phyloP scores from a whole-genome alignment of 73 alveolate genomes.

The Effrenium voratum region DNA sequence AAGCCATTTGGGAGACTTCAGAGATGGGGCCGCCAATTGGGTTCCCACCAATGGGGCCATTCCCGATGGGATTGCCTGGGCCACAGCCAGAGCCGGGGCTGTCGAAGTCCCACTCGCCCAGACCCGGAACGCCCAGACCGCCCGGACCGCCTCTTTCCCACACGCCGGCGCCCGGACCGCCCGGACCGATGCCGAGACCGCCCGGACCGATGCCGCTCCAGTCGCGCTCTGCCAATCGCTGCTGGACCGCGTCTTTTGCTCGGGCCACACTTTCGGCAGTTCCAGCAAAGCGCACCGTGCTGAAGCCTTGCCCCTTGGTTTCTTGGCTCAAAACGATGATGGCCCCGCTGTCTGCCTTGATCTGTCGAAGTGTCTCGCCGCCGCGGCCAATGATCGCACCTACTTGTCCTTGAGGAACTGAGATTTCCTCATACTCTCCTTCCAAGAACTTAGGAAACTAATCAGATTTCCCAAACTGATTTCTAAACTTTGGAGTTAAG shows the following conservation, averaged over 20 bases:
- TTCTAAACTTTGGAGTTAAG: neutral
- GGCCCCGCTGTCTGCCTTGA: conserved; percentile 80
- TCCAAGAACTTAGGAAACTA: neutral
- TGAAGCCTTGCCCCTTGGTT: conserved; percentile 73
- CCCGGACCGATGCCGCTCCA: neutral
- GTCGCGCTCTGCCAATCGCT: conserved; percentile 31
- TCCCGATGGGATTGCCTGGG: conserved; percentile 8
- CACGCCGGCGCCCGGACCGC: neutral
- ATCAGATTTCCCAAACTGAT: neutral
- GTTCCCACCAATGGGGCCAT: too few species aligned
- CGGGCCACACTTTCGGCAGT: neutral
- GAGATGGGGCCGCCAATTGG: neutral
- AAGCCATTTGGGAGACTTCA: too few species aligned
- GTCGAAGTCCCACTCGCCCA: neutral
- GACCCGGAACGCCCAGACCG: neutral
- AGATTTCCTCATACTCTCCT: conserved; percentile 62
- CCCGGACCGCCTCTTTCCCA: neutral
- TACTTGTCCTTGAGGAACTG: conserved; percentile 52
- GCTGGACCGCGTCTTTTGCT: conserved; percentile 47
- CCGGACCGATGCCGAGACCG: neutral
- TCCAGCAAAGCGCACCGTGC: conserved; percentile 82
- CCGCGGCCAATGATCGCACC: conserved; percentile 76
- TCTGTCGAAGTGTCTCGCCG: conserved; percentile 60
- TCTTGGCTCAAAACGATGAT: conserved; percentile 69
- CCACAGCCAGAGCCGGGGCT: neutral